phyloP scores from a whole-genome alignment of 768 basidiomycete genomes.

The Suillus fuscotomentosus region DNA sequence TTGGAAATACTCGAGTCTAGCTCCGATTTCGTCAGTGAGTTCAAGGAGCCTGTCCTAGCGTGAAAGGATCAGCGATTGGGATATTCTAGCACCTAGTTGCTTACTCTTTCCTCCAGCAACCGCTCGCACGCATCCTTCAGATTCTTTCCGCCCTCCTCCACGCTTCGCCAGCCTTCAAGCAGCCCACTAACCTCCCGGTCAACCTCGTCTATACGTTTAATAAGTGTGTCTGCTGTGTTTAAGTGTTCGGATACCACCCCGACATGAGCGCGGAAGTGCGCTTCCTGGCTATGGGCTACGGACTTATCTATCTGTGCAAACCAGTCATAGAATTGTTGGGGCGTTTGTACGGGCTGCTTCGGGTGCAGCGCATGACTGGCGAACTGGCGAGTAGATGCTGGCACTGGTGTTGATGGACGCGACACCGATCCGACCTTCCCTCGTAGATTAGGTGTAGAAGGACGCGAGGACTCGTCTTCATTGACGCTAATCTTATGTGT shows the following conservation, averaged over 20 bases:
- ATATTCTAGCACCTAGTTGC: slow-evolving; percentile 24
- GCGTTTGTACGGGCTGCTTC: slow-evolving; percentile 76
- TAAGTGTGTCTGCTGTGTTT: slow-evolving; percentile 70
- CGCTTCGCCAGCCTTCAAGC: slow-evolving; percentile 80
- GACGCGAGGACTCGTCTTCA: slow-evolving; percentile 31
- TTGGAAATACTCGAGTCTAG: slow-evolving; percentile 88
- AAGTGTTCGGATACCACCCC: slow-evolving; percentile 74
- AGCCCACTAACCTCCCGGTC: slow-evolving; percentile 76
- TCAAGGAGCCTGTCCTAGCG: slow-evolving; percentile 72
- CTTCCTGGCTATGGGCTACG: slow-evolving; percentile 91
- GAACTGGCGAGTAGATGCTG: slow-evolving; percentile 17
- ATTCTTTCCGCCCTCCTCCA: slow-evolving; percentile 91
- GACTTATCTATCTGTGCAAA: slow-evolving; percentile 86
- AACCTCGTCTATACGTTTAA: slow-evolving; percentile 71
- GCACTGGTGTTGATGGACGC: slow-evolving; percentile 45
- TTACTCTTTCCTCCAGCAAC: slow-evolving; percentile 83
- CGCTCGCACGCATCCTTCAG: slow-evolving; percentile 90
- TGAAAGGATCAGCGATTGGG: neutral
- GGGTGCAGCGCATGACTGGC: slow-evolving; percentile 64
- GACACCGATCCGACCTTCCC: slow-evolving; percentile 41
- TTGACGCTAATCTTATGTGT: slow-evolving; percentile 42
- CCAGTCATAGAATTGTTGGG: slow-evolving; percentile 98
- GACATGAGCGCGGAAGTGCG: slow-evolving; percentile 86
- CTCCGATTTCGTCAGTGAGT: slow-evolving; percentile 79
- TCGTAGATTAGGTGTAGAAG: slow-evolving; percentile 36